These are phyloP conservation scores for Ailanthus altissimus DNA, from an alignment of 345 rosid species.

Conservation along the genomic window DNA sequence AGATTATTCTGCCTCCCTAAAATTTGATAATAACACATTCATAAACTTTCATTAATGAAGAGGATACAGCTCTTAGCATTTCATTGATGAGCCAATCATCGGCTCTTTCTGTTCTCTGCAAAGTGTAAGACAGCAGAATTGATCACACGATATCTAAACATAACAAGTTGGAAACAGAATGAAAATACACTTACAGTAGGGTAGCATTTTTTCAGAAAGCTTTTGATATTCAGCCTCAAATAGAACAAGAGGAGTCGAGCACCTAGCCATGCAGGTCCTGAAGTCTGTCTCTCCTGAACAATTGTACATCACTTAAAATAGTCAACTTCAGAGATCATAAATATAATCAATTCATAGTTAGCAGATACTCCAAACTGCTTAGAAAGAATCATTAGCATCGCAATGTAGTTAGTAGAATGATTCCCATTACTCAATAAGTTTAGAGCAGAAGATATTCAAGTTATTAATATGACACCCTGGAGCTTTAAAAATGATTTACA, in stretches of 20 bases:
- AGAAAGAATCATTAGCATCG: not conserved
- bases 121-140: conserved; percentile 20
- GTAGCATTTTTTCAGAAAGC: conserved; percentile 66
- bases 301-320: not conserved
- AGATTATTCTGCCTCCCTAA: not conserved
- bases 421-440: not conserved
- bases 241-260: conserved; percentile 64
- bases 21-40: not conserved
- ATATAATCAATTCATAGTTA: not conserved
- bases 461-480: not conserved
- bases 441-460: not conserved
- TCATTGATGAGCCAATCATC: conserved; percentile 72
- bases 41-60: conserved; percentile 1
- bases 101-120: conserved; percentile 72
- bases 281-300: conserved; percentile 64
- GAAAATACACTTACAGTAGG: conserved; percentile 60
- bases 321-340: not conserved
- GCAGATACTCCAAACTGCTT: not conserved
- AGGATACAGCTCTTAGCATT: conserved; percentile 97
- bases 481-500: not conserved
- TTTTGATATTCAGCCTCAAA: conserved; percentile 55
- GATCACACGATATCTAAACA: not conserved
- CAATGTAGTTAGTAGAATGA: not conserved
- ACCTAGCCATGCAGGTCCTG: conserved; percentile 59
- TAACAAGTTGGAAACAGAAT: not conserved